Conservation (phyloP, 177 flowering plant species). For the Vitis hybrid region DNA sequence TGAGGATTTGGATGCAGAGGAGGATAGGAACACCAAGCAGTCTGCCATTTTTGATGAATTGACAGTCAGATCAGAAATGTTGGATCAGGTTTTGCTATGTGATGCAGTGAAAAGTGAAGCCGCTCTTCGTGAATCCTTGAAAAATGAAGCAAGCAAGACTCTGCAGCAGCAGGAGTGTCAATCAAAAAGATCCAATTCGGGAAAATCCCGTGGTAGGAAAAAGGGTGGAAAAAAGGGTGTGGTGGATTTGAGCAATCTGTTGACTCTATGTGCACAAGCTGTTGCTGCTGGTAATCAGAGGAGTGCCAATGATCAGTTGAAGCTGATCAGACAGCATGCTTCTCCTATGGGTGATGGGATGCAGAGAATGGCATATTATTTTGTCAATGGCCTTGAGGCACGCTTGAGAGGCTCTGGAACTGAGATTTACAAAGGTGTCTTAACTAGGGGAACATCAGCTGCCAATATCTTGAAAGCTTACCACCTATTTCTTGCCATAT, state of each 20-base stretch:
- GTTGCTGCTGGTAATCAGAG: constrained; percentile 46
- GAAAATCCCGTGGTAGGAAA: constrained; percentile 42
- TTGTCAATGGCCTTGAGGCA: constrained; percentile 62
- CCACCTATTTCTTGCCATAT: constrained; percentile 41
- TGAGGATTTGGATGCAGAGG: constrained; percentile 24
- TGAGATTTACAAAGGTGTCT: constrained; percentile 21
- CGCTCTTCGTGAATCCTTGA: constrained; percentile 35
- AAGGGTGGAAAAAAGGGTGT: constrained; percentile 32
- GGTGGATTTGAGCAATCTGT: constrained; percentile 50
- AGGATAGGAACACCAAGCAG: constrained; percentile 45
- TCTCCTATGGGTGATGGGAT: constrained; percentile 56
- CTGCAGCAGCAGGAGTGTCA: constrained; percentile 23
- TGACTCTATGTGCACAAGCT: constrained; percentile 61
- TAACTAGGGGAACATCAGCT: constrained; percentile 28
- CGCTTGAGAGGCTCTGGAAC: constrained; percentile 56
- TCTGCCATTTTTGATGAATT: constrained; percentile 41
- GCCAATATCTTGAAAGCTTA: constrained; percentile 58
- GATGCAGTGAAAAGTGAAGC: constrained; percentile 32
- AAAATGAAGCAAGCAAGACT: constrained; percentile 24
- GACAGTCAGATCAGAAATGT: constrained; percentile 40
- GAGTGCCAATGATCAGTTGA: constrained; percentile 42
- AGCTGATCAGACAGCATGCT: constrained; percentile 53
- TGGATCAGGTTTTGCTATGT: constrained; percentile 45
- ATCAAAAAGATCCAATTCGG: constrained; percentile 24
- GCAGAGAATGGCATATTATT: constrained; percentile 56